Evolutionary conservation across 345 rosid genomes (phyloP), one percentile per base, ranked within the genome.

Genomic region (Ceriops tagal): DNA sequence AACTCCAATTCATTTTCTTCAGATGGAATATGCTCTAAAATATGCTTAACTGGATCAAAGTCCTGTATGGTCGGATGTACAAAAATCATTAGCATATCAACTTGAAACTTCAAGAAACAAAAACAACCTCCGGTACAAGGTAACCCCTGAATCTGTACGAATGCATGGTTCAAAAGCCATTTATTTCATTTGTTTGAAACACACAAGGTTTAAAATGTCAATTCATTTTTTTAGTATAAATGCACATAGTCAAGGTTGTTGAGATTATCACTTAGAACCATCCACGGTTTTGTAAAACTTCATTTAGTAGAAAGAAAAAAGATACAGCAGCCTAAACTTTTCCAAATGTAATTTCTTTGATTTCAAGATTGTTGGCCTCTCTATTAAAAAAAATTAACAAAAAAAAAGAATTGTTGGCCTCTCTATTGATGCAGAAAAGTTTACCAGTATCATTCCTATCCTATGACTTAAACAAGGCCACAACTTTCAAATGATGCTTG

Each of bases 11-110:
- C 98, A 51, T 72, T 82, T 75, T 86, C 91, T 71, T 87, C 93
- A 35, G 81, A 63, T 5, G 99, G 96, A 61, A 85, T 77, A 73
- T 86, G 85, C 85, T 90, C 96, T 78, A 96, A 76, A 39, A 90
- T 71, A 73, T 92, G 96, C 73, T 78, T 86, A 9, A 92, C 78
- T 24, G 98, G 92, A 88, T 96, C 99, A 79, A 96, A 96, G 39
- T 82, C 90, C 99, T 95, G 86, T 77, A 84, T 10, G 27, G 39
- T 78, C 66, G 62, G 28, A 72, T 57, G 30, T 51, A 37, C 37
- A 37, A 51, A 4, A 43, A 18, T 51, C 49, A 20, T 47, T 68
- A 81, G 35, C 49, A 39, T 52, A 70, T 73, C 51, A 56, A 58
- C 31, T 31, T 39, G 28, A 78, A 68, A 22, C n/a, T 61, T 73